phyloP scores from a whole-genome alignment of 176 grass and related monocot species.

The Oryza glaberrima region DNA sequence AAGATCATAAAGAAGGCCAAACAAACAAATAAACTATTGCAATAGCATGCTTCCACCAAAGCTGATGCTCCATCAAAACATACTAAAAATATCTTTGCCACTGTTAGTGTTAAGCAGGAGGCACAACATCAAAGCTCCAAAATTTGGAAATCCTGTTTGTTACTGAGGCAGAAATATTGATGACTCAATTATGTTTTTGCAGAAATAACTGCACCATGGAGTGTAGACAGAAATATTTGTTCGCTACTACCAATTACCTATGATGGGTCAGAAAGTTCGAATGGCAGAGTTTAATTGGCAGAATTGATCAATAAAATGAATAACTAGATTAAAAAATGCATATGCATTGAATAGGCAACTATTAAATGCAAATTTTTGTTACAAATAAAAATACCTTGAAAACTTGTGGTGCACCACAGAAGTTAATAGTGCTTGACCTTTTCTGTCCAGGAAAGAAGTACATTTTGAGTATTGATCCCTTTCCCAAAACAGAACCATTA shows the following conservation, averaged over 20 bases:
- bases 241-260: conserved; percentile 10
- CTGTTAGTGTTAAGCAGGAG: neutral
- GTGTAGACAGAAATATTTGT: conserved; percentile 27
- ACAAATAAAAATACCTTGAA: conserved; percentile 71
- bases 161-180: conserved; percentile 4
- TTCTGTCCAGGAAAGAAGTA: conserved; percentile 95
- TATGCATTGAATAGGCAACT: neutral
- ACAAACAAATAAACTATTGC: neutral
- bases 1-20: conserved; percentile 4
- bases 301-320: conserved; percentile 1
- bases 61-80: conserved; percentile 11
- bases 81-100: neutral
- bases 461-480: conserved; percentile 99
- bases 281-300: conserved; percentile 10
- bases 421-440: conserved; percentile 72
- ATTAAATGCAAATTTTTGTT: conserved; percentile 7
- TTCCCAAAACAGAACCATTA: conserved; percentile 90
- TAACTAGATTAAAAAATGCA: conserved; percentile 19
- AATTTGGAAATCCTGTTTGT: conserved; percentile 7
- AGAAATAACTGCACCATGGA: conserved; percentile 1
- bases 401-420: conserved; percentile 80
- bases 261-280: conserved; percentile 25
- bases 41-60: too few relatives aligned
- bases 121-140: neutral
- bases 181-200: neutral